A percentile compares a stretch with the other conserved stretches of the same genome.
Conservation (phyloP, 2,329 filamentous ascomycete genomes). For the Colletotrichum magnum region DNA sequence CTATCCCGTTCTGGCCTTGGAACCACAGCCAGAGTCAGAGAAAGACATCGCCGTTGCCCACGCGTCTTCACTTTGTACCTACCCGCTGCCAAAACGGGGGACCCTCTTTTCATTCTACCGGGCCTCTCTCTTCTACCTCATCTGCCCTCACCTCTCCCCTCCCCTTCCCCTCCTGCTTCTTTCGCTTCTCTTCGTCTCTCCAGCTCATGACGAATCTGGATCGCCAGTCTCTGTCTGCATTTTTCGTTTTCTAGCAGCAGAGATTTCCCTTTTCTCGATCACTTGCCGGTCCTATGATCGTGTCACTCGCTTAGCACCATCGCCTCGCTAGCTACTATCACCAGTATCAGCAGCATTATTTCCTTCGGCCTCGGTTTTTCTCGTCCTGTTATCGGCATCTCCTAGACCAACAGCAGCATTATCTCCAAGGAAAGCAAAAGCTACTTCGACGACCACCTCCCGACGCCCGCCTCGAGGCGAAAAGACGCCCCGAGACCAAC, state of each 20-base stretch:
- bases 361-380: constrained; percentile 12
- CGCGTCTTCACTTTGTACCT: constrained; percentile 9
- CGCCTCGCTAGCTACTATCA: constrained; percentile 29
- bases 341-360: constrained; percentile 21
- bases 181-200: constrained; percentile 27
- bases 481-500: neutral
- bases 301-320: constrained; percentile 40
- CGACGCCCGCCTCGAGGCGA: constrained; percentile 11
- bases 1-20: constrained; percentile 7
- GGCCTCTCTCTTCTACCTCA: constrained; percentile 40
- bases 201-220: constrained; percentile 38
- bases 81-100: constrained; percentile 15
- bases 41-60: constrained; percentile 12
- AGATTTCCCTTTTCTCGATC: constrained; percentile 35
- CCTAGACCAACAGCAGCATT: neutral
- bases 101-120: constrained; percentile 32
- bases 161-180: constrained; percentile 25
- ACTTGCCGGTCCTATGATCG: constrained; percentile 42
- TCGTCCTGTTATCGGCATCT: neutral
- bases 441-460: constrained; percentile 3
- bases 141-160: constrained; percentile 26
- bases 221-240: constrained; percentile 36
- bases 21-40: neutral
- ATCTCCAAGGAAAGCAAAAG: neutral
- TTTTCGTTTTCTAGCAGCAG: constrained; percentile 25